Conservation (phyloP, 352 stramenopile genomes). For the Globisporangium megalacanthum region DNA sequence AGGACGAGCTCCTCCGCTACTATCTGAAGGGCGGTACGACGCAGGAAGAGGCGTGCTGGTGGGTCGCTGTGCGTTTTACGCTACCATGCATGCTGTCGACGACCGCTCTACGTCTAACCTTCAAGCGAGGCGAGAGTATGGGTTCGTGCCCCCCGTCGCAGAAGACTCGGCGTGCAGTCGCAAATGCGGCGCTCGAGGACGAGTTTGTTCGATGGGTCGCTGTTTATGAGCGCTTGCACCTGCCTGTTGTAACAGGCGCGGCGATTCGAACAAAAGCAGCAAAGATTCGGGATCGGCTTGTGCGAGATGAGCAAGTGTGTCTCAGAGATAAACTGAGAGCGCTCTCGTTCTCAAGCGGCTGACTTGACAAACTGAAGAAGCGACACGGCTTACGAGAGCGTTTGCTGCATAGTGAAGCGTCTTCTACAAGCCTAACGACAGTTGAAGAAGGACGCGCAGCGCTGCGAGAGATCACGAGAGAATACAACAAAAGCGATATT, state of each 20-base stretch:
- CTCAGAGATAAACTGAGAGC: not conserved
- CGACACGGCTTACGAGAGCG: not conserved
- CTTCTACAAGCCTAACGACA: not conserved
- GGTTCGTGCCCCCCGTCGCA: too few species aligned
- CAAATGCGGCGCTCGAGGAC: not conserved
- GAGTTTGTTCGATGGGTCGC: not conserved
- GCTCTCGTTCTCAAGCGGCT: not conserved
- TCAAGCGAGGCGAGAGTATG: too few species aligned
- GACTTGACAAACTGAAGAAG: not conserved
- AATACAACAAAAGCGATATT: not conserved
- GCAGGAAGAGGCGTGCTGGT: too few species aligned
- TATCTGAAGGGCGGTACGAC: too few species aligned
- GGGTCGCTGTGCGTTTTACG: too few species aligned
- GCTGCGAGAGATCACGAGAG: not conserved
- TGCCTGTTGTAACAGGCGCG: not conserved
- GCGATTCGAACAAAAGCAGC: not conserved
- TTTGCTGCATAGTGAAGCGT: not conserved
- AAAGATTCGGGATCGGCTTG: not conserved
- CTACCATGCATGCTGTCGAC: too few species aligned
- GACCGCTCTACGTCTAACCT: too few species aligned
- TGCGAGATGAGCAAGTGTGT: too few species aligned
- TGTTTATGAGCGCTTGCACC: not conserved
- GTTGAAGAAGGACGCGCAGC: not conserved
- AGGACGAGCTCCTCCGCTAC: too few species aligned
- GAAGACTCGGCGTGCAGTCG: too few species aligned